Percentiles rank a stretch among this genome's conserved stretches.
Conservation (phyloP, 805 yeast species). For the Pichia exigua region DNA sequence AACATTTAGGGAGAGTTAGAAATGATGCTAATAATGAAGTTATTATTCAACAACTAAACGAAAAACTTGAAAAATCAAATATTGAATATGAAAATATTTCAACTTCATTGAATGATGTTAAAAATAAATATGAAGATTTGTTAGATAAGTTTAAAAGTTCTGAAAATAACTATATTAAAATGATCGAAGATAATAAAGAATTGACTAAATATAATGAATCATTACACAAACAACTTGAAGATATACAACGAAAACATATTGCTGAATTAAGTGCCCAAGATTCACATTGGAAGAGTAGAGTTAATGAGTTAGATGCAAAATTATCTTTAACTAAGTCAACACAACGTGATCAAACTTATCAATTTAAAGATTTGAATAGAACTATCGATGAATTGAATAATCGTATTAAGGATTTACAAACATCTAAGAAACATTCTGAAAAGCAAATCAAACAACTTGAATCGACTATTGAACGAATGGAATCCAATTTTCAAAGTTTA, state of each 20-base stretch:
- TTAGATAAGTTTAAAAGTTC: constrained; percentile 26
- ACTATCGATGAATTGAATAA: constrained; percentile 45
- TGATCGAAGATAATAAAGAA: constrained; percentile 61
- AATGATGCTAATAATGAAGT: constrained; percentile 26
- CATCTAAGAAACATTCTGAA: constrained; percentile 43
- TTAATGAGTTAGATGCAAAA: constrained; percentile 43
- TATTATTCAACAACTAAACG: constrained; percentile 23
- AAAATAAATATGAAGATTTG: constrained; percentile 16
- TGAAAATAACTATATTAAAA: constrained; percentile 47
- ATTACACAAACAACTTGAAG: constrained; percentile 37
- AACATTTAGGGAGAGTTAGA: constrained; percentile 27
- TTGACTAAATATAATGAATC: constrained; percentile 48
- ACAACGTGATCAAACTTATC: constrained; percentile 46
- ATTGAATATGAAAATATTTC: constrained; percentile 26
- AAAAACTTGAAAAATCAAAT: constrained; percentile 31
- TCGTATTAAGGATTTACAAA: constrained; percentile 43
- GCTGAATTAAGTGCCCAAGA: constrained; percentile 44
- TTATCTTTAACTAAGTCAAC: constrained; percentile 39
- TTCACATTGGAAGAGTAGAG: constrained; percentile 51
- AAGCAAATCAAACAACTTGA: constrained; percentile 54
- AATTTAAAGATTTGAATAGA: constrained; percentile 42
- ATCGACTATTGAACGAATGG: constrained; percentile 40
- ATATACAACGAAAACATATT: constrained; percentile 40
- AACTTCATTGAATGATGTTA: constrained; percentile 20
- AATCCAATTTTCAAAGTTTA: constrained; percentile 34